phyloP scores from a whole-genome alignment of 129 eudicot genomes.

The Arctium lappa region DNA sequence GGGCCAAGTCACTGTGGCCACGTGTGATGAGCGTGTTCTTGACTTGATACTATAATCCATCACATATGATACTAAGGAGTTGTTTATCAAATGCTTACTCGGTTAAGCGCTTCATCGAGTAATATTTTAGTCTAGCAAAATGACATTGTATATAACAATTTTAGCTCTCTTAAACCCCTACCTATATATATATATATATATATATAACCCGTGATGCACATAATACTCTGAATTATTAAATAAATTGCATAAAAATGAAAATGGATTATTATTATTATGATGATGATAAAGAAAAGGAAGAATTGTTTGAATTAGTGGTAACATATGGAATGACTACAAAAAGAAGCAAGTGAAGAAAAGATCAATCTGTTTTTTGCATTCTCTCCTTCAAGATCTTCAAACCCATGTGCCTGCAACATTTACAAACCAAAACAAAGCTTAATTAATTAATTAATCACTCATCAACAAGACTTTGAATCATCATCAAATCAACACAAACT shows the following conservation, averaged over 20 bases:
- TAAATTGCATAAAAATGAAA: background rate
- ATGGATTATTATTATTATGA: background rate
- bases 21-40: too few relatives aligned
- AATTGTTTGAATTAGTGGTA: background rate
- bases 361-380: background rate
- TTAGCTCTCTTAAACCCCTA: too few relatives aligned
- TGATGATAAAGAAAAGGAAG: background rate
- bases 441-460: background rate
- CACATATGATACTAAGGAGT: too few relatives aligned
- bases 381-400: conserved; percentile 55
- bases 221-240: background rate
- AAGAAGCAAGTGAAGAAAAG: background rate
- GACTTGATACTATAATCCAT: too few relatives aligned
- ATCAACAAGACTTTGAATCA: too few relatives aligned
- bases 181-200: too few relatives aligned
- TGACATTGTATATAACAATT: too few relatives aligned
- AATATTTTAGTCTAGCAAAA: too few relatives aligned
- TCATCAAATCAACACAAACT: background rate
- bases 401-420: conserved; percentile 56
- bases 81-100: too few relatives aligned
- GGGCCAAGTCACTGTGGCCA: too few relatives aligned
- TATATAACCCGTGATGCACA: background rate
- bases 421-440: background rate
- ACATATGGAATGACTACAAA: conserved; percentile 8
- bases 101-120: too few relatives aligned